Base-by-base conservation (phyloP, 108 stramenopile genomes). In the Mayamaea pseudoterrestris region DNA sequence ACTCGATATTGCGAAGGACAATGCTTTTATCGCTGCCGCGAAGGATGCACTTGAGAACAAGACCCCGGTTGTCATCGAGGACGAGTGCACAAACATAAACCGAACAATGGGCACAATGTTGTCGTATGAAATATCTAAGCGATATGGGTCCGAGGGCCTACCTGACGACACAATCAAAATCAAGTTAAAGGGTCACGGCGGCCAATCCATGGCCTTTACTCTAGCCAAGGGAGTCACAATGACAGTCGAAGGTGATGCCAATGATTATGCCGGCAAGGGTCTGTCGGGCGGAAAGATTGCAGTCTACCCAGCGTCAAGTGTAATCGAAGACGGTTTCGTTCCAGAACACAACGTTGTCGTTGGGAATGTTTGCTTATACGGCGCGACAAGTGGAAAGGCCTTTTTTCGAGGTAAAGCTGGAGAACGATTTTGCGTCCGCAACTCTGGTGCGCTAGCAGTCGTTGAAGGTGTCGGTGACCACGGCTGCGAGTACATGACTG, bases 401-500 rank as follows among this genome's bases (percentile, higher is more conserved):
- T 96, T 94, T 66, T 93, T 93, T 73, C 71, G 90, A 27, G 96
- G 94, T 44, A 90, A 91, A 67, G 94, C 86, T 31, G 95, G 95
- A 13, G 95, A 98, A 55, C 91, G 97, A 35, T 98, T 98, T 72
- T 92, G 90, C 46, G 97, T 98, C 31, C 90, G 97, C 37, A 98
- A 98, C 71, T 92, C 90, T 14, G 97, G 97, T 25, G 97, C 95
- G 9, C 55, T 91, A 37, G 93, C 94, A 9, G 95, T 98, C 25
- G 93, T 95, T 21, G 97, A 98, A 58, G 97, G 97, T 23, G 74
- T 91, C 32, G 97, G 97, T 45, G 95, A 96, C 60, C 97, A 98
- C 65, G 93, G 94, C 23, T 91, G 88, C 43, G 97, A 98, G 77
- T 98, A 98, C 81, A 98, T 98, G 97, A 98, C 97, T 24, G 95